Percentiles rank a stretch among this genome's conserved stretches.
Conservation (phyloP, 148 eudicot genomes). For the Rhododendron mucronatum region DNA sequence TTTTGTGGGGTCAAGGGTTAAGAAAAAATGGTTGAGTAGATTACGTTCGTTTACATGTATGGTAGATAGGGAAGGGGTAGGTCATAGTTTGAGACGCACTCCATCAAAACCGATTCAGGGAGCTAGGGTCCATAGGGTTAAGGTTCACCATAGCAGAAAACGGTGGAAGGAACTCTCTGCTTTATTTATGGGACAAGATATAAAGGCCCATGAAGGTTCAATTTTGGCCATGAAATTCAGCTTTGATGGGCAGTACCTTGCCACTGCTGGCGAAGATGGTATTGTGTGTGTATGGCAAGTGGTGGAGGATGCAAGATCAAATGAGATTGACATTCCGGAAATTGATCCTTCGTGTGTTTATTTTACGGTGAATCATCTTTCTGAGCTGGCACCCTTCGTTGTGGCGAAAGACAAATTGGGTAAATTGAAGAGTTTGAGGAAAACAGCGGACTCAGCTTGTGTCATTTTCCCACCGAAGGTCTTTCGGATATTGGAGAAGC, state of each 20-base stretch:
- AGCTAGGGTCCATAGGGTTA: constrained; percentile 49
- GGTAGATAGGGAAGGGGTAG: constrained; percentile 27
- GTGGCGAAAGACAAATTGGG: constrained; percentile 41
- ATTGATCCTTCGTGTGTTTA: constrained; percentile 70
- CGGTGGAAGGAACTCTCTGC: constrained; percentile 73
- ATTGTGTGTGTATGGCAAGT: constrained; percentile 85
- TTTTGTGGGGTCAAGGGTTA: constrained; percentile 23
- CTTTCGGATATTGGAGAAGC: constrained; percentile 70
- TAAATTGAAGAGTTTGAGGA: constrained; percentile 34
- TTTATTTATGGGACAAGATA: constrained; percentile 68
- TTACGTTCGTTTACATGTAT: constrained; percentile 52
- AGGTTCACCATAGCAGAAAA: constrained; percentile 54
- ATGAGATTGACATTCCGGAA: constrained; percentile 59
- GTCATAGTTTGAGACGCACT: constrained; percentile 10
- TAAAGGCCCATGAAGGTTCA: constrained; percentile 81
- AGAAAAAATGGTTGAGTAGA: constrained; percentile 56
- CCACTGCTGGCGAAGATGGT: constrained; percentile 88
- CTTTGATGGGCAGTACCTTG: constrained; percentile 67
- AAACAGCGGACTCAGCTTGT: constrained; percentile 75
- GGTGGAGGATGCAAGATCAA: constrained; percentile 62
- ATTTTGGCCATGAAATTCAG: constrained; percentile 90
- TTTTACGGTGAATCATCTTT: constrained; percentile 63
- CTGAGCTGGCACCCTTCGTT: constrained; percentile 51
- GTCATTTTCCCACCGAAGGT: constrained; percentile 80
- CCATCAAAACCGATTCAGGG: constrained; percentile 21